Base-by-base conservation (phyloP, 2,329 filamentous ascomycete species). In the Sclerotinia nivalis region DNA sequence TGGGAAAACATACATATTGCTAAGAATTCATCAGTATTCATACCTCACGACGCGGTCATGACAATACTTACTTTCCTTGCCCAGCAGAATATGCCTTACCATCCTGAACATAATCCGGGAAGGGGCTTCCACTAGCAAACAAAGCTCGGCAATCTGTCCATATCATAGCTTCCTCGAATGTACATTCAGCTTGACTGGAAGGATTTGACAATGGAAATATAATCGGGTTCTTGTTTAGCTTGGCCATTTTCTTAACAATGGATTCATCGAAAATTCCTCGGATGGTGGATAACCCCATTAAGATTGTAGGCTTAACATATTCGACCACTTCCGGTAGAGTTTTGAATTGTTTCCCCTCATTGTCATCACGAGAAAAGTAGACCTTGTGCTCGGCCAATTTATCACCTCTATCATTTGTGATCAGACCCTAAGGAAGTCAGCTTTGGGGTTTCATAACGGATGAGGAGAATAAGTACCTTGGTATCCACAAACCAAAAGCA, bases 1-100 rank as follows among this genome's bases (percentile, higher is more conserved):
- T 0, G 93, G 93, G 79, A 96, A 97, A 15, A 91, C 90, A 56
- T 92, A 91, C 9, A 90, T 92, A 80, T 96, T 97, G 82, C 96
- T 97, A 82, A 91, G 94, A 37, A 52, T 13, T 54, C 13, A 55
- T 74, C 54, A 72, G 56, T 55, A 64, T 50, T 15, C 47, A 52
- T 22, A 52, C 3, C 7, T 2, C 4, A 43, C 3, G 60, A 43
- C 28, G 49, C 28, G 22, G 15, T 50, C 9, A 52, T 40, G 6
- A 22, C 2, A 60, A 25, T n/a, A 75, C 75, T 75, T 70, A 77
- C 60, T 84, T 80, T 72, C 85, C 81, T 80, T 86, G 84, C 70
- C 82, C 84, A 2, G 86, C 83, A 0, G 76, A 58, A 2, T 83
- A 83, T 22, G 80, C 77, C 72, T 82, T 81, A 45, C 81, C 83